These are phyloP conservation scores for Fusarium lyarnte DNA, from an alignment of 2,329 filamentous ascomycete genomes.

Conservation along the genomic window DNA sequence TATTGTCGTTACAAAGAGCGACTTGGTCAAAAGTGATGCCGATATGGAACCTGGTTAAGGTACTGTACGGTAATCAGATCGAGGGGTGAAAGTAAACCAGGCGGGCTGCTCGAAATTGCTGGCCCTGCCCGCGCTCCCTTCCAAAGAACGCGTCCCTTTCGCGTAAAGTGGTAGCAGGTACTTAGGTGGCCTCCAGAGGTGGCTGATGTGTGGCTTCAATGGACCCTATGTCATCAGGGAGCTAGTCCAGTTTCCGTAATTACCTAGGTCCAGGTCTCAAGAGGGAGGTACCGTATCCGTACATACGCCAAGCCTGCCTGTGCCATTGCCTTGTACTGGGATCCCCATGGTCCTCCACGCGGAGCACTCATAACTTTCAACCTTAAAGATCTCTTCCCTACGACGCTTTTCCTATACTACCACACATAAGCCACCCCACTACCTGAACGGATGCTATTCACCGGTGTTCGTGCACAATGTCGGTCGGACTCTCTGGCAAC, in stretches of 20 bases:
- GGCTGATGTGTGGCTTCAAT: slow-evolving; percentile 10
- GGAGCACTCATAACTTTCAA: not conserved
- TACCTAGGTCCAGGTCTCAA: slow-evolving; percentile 3
- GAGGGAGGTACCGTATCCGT: not conserved
- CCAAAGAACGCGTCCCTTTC: slow-evolving; percentile 34
- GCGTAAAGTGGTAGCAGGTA: slow-evolving; percentile 41
- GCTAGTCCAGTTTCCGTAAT: slow-evolving; percentile 26
- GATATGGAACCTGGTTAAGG: not conserved
- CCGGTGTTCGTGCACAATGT: slow-evolving; percentile 52
- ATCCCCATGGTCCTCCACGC: slow-evolving; percentile 6
- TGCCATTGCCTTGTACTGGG: not conserved
- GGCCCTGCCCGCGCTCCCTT: slow-evolving; percentile 13
- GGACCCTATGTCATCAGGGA: not conserved
- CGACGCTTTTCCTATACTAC: not conserved
- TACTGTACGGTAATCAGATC: not conserved
- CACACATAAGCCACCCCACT: not conserved
- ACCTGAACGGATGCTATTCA: not conserved
- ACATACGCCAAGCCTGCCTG: not conserved
- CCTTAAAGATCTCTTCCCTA: not conserved
- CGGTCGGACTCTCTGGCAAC: slow-evolving; percentile 58
- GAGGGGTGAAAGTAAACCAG: slow-evolving; percentile 30
- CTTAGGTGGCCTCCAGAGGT: not conserved
- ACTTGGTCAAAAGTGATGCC: slow-evolving; percentile 8
- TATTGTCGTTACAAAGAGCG: slow-evolving; percentile 11
- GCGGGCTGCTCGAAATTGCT: slow-evolving; percentile 30